A percentile compares a stretch with the other conserved stretches of the same genome.
Conservation (phyloP, 2,329 filamentous ascomycete genomes). For the Acarospora socialis region DNA sequence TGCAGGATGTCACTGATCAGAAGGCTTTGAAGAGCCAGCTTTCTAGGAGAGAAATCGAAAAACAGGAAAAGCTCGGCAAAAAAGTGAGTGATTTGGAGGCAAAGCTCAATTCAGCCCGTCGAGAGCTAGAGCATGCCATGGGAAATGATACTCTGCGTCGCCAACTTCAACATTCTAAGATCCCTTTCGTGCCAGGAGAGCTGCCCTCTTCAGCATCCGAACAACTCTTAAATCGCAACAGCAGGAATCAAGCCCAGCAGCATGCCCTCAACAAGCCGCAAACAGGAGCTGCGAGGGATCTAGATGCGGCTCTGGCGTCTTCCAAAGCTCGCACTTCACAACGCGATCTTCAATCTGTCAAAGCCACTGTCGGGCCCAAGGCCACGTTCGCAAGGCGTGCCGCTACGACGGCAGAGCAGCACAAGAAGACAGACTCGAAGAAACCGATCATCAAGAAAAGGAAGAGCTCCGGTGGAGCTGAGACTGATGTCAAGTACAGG, state of each 20-base stretch:
- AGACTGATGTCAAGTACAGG: constrained; percentile 7
- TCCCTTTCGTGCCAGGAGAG: constrained; percentile 11
- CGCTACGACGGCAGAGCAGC: no score
- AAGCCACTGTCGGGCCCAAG: no score
- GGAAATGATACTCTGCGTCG: constrained; percentile 4
- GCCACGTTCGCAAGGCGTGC: no score
- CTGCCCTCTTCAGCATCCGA: constrained; percentile 12
- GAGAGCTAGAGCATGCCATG: constrained; percentile 11
- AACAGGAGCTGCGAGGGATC: no score
- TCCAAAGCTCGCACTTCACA: no score
- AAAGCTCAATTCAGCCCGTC: constrained; percentile 14
- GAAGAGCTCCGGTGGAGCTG: constrained; percentile 4
- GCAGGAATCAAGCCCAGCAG: neutral
- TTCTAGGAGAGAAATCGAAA: constrained; percentile 15
- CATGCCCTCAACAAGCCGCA: no score
- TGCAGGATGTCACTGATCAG: neutral
- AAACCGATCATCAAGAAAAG: neutral
- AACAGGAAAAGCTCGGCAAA: constrained; percentile 14
- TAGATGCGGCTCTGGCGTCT: no score
- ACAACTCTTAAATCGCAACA: neutral
- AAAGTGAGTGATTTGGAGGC: constrained; percentile 15
- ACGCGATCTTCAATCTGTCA: no score
- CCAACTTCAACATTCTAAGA: constrained; percentile 2
- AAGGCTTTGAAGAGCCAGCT: constrained; percentile 8
- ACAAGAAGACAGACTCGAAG: neutral